A percentile compares a stretch with the other conserved stretches of the same genome.
These are phyloP conservation scores for Triticum turgidum DNA, from an alignment of 176 grass and related monocot genomes.

Conservation along the genomic window DNA sequence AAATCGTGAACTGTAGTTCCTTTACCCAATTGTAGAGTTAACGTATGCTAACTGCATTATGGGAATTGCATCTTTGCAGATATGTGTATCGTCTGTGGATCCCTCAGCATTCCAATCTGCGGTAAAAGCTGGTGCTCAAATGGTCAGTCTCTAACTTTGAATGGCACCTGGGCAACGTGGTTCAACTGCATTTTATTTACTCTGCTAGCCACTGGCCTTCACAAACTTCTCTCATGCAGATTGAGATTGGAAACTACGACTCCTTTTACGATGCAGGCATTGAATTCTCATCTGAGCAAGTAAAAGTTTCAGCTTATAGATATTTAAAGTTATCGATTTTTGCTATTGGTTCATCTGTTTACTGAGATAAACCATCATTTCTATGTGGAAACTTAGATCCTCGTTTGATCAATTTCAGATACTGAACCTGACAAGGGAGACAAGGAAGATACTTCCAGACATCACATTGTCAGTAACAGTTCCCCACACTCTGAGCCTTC, in stretches of 20 bases:
- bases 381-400: neutral
- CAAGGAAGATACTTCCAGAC: constrained; percentile 70
- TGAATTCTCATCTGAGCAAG: constrained; percentile 77
- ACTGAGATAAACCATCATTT: neutral
- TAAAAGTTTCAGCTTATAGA: neutral
- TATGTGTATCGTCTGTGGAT: constrained; percentile 91
- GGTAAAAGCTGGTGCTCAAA: constrained; percentile 86
- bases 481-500: constrained; percentile 82
- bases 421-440: constrained; percentile 76
- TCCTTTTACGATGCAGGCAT: constrained; percentile 80
- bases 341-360: neutral
- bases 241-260: constrained; percentile 97
- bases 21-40: neutral
- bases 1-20: neutral
- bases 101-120: constrained; percentile 68
- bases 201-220: neutral
- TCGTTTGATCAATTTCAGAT: constrained; percentile 46
- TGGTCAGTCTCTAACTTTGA: constrained; percentile 47
- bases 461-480: constrained; percentile 90
- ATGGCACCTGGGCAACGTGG: neutral
- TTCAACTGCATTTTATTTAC: neutral
- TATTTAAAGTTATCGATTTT: neutral
- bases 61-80: constrained; percentile 44
- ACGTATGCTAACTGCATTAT: constrained; percentile 12
- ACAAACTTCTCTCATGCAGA: constrained; percentile 37